A percentile compares a stretch with the other conserved stretches of the same genome.
Evolutionary conservation across 441 rosid species (phyloP).

Genomic region (Sinapis alba): DNA sequence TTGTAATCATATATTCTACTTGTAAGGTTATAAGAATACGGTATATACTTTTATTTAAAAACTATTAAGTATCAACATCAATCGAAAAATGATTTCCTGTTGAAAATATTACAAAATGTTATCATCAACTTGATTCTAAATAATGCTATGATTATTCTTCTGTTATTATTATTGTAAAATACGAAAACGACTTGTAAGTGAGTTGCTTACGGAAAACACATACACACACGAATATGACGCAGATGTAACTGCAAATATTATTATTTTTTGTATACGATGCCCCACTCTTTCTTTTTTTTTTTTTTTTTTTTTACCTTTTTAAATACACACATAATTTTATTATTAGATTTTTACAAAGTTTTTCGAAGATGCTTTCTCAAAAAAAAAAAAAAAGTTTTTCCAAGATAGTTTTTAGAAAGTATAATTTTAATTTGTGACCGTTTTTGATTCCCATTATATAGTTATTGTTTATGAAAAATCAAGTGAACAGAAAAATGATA

Average conservation of each 20-base stretch:
- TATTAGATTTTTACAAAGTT: too few species aligned
- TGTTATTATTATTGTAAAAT: not conserved
- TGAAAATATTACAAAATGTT: constrained; percentile 15
- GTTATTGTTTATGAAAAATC: too few species aligned
- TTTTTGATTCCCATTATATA: too few species aligned
- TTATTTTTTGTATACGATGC: not conserved
- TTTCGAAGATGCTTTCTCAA: too few species aligned
- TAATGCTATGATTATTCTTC: constrained; percentile 3
- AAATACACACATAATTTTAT: too few species aligned
- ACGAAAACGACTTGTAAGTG: constrained; percentile 23
- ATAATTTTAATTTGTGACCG: too few species aligned
- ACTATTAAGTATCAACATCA: constrained; percentile 34
- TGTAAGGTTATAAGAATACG: constrained; percentile 13
- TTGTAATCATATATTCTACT: constrained; percentile 16
- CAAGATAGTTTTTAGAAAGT: too few species aligned
- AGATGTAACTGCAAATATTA: constrained; percentile 6
- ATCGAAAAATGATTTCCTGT: constrained; percentile 13
- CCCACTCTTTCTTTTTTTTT: too few species aligned
- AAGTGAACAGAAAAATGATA: too few species aligned
- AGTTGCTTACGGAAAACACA: constrained; percentile 24
- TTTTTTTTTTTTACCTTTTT: too few species aligned
- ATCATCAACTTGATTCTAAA: constrained; percentile 16
- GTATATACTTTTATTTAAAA: constrained; percentile 19
- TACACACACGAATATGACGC: constrained; percentile 2
- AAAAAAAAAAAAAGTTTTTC: too few species aligned